A percentile compares a stretch with the other conserved stretches of the same genome.
Conservation (phyloP, 768 basidiomycete species). For the Amanita exitialis region DNA sequence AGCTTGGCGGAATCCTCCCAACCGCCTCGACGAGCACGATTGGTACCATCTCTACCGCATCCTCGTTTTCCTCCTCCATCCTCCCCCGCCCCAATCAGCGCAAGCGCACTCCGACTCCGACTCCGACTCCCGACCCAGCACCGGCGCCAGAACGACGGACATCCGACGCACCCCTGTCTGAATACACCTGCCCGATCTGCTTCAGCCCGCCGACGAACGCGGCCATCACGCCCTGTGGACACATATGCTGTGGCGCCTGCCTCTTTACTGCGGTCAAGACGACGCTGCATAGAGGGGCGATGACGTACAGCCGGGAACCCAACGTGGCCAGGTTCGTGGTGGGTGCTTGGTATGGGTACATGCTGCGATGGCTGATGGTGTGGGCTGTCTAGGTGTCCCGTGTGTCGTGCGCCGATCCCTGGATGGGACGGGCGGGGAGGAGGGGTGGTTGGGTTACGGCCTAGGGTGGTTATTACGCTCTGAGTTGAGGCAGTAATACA, state of each 20-base stretch:
- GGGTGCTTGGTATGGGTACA: background rate
- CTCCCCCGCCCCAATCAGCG: too few relatives aligned
- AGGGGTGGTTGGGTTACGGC: slow-evolving; percentile 54
- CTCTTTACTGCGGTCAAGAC: slow-evolving; percentile 65
- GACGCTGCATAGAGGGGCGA: slow-evolving; percentile 37
- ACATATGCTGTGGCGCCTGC: slow-evolving; percentile 69
- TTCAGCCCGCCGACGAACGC: slow-evolving; percentile 69
- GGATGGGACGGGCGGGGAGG: slow-evolving; percentile 66
- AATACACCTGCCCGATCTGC: slow-evolving; percentile 76
- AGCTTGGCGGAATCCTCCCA: background rate
- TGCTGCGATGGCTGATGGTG: background rate
- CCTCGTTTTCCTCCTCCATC: background rate
- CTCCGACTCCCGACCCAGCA: background rate
- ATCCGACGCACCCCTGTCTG: slow-evolving; percentile 31
- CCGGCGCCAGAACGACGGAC: slow-evolving; percentile 11
- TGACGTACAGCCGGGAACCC: slow-evolving; percentile 16
- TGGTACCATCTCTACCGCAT: background rate
- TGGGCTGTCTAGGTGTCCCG: slow-evolving; percentile 41
- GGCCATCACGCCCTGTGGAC: slow-evolving; percentile 72
- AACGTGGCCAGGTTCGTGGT: slow-evolving; percentile 28
- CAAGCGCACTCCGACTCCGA: background rate
- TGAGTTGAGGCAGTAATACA: too few relatives aligned
- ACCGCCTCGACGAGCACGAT: background rate
- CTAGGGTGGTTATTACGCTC: slow-evolving; percentile 31
- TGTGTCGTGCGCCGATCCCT: slow-evolving; percentile 55